Percentiles rank a stretch among this genome's conserved stretches.
phyloP scores from a whole-genome alignment of 257 asterid genomes.

The Scutellaria baicalensis region DNA sequence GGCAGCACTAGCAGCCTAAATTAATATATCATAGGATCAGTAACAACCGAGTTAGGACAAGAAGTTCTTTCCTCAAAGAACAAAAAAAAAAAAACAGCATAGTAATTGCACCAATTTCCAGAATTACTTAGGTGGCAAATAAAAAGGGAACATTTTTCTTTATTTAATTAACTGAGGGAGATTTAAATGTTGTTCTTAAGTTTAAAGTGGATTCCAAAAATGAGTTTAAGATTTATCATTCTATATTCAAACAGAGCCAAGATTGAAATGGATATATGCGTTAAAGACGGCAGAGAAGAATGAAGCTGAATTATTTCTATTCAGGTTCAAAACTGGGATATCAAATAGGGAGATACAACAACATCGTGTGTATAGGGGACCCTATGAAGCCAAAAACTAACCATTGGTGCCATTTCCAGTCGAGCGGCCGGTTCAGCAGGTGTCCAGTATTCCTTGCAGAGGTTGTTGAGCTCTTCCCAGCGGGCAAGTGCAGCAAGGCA shows the following conservation, averaged over 20 bases:
- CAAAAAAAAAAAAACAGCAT: neutral
- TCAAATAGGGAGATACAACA: neutral
- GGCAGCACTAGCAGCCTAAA: conserved; percentile 97
- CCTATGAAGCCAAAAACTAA: conserved; percentile 30
- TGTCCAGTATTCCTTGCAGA: conserved; percentile 96
- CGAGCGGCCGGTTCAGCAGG: conserved; percentile 99
- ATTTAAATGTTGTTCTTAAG: neutral
- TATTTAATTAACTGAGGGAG: neutral
- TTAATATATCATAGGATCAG: conserved; percentile 10
- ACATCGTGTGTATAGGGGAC: neutral
- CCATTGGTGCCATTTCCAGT: conserved; percentile 99
- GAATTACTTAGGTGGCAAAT: neutral
- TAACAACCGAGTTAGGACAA: neutral
- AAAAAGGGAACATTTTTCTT: neutral
- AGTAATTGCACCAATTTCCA: neutral
- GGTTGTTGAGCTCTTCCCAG: conserved; percentile 99
- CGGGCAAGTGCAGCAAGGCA: conserved; percentile 99
- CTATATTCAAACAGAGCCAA: neutral
- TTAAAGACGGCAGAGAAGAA: conserved; percentile 6
- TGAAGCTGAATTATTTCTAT: neutral
- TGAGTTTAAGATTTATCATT: neutral
- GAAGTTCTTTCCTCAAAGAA: neutral
- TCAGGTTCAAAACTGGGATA: conserved; percentile 4
- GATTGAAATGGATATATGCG: neutral
- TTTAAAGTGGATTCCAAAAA: neutral